Evolutionary conservation across 2,329 filamentous ascomycete species (phyloP).

Genomic region (Exophiala sideris): DNA sequence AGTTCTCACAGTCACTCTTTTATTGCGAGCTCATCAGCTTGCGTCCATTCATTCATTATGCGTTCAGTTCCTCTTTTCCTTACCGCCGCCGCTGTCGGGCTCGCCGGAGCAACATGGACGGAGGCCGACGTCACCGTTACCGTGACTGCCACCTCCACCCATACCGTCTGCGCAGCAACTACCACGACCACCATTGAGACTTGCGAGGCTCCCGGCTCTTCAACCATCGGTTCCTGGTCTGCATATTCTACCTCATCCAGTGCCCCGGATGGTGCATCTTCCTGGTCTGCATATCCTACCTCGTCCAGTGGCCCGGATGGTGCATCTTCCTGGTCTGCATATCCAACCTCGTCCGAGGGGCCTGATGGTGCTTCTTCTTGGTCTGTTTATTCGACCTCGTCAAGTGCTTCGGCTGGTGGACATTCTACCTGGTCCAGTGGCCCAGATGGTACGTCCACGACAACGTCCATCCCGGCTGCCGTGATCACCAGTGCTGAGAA

Average conservation of each 20-base stretch:
- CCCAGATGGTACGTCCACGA: slow-evolving; percentile 1
- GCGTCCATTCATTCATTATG: slow-evolving; percentile 25
- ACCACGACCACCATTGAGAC: slow-evolving; percentile 3
- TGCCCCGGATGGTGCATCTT: neutral
- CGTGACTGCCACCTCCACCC: slow-evolving; percentile 15
- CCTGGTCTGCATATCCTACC: too few species aligned
- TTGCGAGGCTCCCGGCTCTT: slow-evolving; percentile 2
- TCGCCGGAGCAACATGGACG: slow-evolving; percentile 6
- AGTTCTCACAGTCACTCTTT: slow-evolving; percentile 20
- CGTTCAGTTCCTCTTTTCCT: slow-evolving; percentile 22
- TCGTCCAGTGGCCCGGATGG: too few species aligned
- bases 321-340: too few species aligned
- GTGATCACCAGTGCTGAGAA: slow-evolving; percentile 6
- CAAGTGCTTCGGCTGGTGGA: too few species aligned
- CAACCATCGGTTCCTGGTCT: neutral
- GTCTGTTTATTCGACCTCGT: too few species aligned
- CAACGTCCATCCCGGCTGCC: neutral
- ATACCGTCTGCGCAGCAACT: slow-evolving; percentile 19
- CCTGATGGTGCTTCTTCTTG: slow-evolving; percentile 1
- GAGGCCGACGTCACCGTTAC: slow-evolving; percentile 18
- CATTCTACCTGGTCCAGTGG: neutral
- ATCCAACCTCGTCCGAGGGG: too few species aligned
- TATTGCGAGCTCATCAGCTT: slow-evolving; percentile 20
- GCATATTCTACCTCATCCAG: neutral
- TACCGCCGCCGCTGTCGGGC: slow-evolving; percentile 15